Evolutionary conservation across 495 filamentous ascomycete genomes (phyloP).

Genomic region (Tuber indicum): DNA sequence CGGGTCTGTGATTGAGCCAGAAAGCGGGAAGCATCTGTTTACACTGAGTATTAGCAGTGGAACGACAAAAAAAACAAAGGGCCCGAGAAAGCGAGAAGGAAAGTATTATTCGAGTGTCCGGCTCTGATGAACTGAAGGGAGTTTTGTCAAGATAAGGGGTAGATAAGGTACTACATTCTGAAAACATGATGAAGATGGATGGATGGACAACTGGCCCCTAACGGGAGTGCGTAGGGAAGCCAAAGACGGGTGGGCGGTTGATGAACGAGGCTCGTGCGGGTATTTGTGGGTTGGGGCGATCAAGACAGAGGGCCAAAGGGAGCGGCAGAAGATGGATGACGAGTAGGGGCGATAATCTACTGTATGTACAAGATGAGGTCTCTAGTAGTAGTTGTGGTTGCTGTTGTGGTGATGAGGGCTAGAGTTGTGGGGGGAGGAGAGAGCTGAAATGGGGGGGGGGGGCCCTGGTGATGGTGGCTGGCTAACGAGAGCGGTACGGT

Average conservation of each 20-base stretch:
- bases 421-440: neutral
- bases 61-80: neutral
- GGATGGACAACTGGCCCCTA: constrained; percentile 33
- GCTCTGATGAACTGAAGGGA: constrained; percentile 10
- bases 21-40: constrained; percentile 87
- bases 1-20: constrained; percentile 95
- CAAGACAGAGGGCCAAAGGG: neutral
- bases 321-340: constrained; percentile 12
- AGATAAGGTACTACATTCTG: constrained; percentile 70
- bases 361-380: constrained; percentile 19
- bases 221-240: constrained; percentile 22
- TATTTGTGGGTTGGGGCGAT: neutral
- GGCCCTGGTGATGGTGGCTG: neutral
- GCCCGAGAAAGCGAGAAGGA: neutral
- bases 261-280: constrained; percentile 3
- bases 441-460: neutral
- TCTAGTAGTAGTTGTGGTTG: constrained; percentile 16
- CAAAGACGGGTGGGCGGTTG: constrained; percentile 1
- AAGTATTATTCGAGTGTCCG: neutral
- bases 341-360: constrained; percentile 11
- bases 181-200: constrained; percentile 66
- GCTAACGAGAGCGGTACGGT: neutral
- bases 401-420: neutral
- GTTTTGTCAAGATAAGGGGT: constrained; percentile 25
- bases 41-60: constrained; percentile 25